Conservation (phyloP, 2,329 filamentous ascomycete genomes). For the Cladophialophora bantiana region DNA sequence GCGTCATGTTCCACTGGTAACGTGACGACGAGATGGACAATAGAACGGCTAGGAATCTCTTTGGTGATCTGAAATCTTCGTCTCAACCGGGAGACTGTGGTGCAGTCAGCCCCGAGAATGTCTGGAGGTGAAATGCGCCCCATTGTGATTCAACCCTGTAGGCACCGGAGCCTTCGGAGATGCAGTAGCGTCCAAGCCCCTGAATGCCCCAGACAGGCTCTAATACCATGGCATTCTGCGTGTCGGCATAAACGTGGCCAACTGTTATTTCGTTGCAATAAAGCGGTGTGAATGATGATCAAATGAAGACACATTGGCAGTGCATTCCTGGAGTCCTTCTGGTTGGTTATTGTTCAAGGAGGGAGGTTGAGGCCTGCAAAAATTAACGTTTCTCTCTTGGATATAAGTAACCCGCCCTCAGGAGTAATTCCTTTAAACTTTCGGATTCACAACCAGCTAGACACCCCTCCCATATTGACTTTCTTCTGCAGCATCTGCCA, state of each 20-base stretch:
- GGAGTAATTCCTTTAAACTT: background rate
- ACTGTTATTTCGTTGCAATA: background rate
- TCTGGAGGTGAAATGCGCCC: background rate
- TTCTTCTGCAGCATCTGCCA: background rate
- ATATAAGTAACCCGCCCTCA: background rate
- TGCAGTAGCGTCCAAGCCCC: conserved; percentile 21
- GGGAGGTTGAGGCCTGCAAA: background rate
- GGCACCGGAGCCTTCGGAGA: background rate
- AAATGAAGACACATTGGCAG: background rate
- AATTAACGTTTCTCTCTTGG: background rate
- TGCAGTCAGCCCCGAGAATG: background rate
- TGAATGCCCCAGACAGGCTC: background rate
- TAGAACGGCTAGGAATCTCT: background rate
- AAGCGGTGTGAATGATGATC: conserved; percentile 11
- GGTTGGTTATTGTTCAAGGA: background rate
- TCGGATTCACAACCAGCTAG: background rate
- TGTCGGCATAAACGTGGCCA: conserved; percentile 3
- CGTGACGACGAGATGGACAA: background rate
- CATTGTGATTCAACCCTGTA: background rate
- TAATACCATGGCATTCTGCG: background rate
- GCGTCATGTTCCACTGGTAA: background rate
- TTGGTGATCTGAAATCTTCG: background rate
- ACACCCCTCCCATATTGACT: background rate
- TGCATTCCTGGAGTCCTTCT: background rate
- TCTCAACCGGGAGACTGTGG: background rate